phyloP scores from a whole-genome alignment of 768 basidiomycete genomes.

The Tylopilus sp. region DNA sequence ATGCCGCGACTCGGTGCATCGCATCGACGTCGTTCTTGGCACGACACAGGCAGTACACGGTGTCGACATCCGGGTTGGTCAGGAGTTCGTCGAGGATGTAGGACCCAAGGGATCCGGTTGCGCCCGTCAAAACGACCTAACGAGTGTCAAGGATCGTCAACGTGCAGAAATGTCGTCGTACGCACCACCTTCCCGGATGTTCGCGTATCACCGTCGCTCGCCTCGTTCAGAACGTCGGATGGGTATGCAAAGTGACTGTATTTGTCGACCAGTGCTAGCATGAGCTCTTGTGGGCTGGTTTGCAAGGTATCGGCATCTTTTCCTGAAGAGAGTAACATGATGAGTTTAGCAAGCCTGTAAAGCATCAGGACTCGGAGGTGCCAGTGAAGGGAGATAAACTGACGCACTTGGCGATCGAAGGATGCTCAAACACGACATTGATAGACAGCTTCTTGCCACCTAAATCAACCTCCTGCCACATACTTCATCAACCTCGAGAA shows the following conservation, averaged over 20 bases:
- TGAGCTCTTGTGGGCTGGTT: slow-evolving; percentile 33
- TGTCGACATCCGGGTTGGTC: slow-evolving; percentile 32
- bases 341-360: slow-evolving; percentile 36
- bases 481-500: neutral
- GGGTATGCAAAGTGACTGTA: slow-evolving; percentile 23
- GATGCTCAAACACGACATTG: slow-evolving; percentile 49
- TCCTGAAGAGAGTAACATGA: slow-evolving; percentile 35
- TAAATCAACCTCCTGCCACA: slow-evolving; percentile 18
- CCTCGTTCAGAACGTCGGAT: neutral
- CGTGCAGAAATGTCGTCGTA: neutral
- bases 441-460: slow-evolving; percentile 19
- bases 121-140: slow-evolving; percentile 44
- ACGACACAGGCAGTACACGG: slow-evolving; percentile 50
- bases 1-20: slow-evolving; percentile 37
- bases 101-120: slow-evolving; percentile 53
- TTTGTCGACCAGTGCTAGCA: slow-evolving; percentile 47
- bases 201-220: slow-evolving; percentile 8
- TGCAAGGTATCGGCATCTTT: slow-evolving; percentile 15
- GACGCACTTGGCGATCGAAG: slow-evolving; percentile 38
- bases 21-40: slow-evolving; percentile 45
- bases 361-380: slow-evolving; percentile 2
- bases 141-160: neutral
- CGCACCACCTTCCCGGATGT: slow-evolving; percentile 15
- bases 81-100: slow-evolving; percentile 48
- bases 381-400: too few species aligned